Evolutionary conservation across 1,284 basidiomycete genomes (phyloP).

Genomic region (Malassezia equina): DNA sequence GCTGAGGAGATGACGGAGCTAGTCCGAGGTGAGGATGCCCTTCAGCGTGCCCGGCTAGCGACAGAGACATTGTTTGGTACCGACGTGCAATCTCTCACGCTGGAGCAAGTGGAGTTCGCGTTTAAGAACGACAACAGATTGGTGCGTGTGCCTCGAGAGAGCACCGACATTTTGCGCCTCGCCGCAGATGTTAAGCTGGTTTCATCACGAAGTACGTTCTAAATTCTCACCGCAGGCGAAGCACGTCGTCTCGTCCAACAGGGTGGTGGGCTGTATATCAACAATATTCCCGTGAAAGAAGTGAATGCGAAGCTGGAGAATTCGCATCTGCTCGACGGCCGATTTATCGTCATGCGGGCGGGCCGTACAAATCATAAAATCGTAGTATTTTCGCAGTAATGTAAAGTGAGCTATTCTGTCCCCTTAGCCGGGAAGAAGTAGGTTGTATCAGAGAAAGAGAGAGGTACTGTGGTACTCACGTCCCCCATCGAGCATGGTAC

Average conservation of each 20-base stretch:
- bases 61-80: constrained; percentile 59
- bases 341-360: constrained; percentile 15
- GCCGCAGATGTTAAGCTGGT: not conserved
- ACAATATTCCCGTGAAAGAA: constrained; percentile 7
- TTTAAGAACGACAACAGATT: constrained; percentile 55
- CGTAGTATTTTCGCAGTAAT: not conserved
- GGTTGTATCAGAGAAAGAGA: too few relatives aligned
- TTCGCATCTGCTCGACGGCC: constrained; percentile 1
- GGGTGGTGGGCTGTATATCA: constrained; percentile 18
- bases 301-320: not conserved
- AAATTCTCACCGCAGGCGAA: constrained; percentile 9
- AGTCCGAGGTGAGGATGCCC: constrained; percentile 50
- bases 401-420: not conserved
- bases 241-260: constrained; percentile 13
- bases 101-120: constrained; percentile 54
- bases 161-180: constrained; percentile 1
- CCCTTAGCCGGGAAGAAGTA: too few relatives aligned
- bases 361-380: constrained; percentile 17
- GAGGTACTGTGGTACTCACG: too few relatives aligned
- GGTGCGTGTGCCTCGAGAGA: constrained; percentile 5
- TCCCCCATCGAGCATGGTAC: too few relatives aligned
- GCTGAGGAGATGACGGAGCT: constrained; percentile 80
- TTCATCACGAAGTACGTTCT: constrained; percentile 14
- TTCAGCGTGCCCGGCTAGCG: constrained; percentile 55
- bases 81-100: constrained; percentile 52